Evolutionary conservation across 768 basidiomycete species (phyloP), one percentile per base, ranked within the genome.

Genomic region (Terana coerulea): DNA sequence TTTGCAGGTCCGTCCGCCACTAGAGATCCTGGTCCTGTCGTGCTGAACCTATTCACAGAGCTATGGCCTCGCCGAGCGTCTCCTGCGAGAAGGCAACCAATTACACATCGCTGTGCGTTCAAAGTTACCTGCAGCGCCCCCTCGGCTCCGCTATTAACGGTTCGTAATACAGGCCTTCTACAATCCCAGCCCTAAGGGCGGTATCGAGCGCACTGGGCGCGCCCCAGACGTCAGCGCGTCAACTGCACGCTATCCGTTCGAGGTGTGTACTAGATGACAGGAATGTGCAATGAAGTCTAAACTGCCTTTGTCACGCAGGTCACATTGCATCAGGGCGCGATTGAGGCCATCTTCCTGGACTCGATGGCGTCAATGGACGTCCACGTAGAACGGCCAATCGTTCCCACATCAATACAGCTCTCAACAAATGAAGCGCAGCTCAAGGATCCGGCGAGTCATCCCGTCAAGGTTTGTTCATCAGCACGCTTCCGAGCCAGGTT

Each of bases 181-280:
- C 60, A 85, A 88, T 57, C 87, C 88, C 3, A 70, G 73, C 19
- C 66, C 71, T 1, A 59, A 74, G 29, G 84, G 84, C 14, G 82
- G 76, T 3, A 86, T 90, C 31, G 75, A 83, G 85, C 72, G 83
- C 15, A 81, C 80, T 7, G 79, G 82, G 36, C 78, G 84, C 15
- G 77, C 76, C 1, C 72, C 83, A 12, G 83, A 86, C 60, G 75
- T 88, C 24, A 77, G 76, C 5, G 80, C 82, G 1, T 71, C 79
- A 3, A 76, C 75, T 19, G 85, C 86, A 2, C 76, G 86, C 19
- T 89, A 77, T 66, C 85, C 85, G 10, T 89, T 85, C 54, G 84
- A 85, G 71, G 87, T 81, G 51, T 15, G 17, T 47, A 9, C 26
- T 28, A 4, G 9, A 12, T 39, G 12, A n/a, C n/a, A n/a, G n/a